Evolutionary conservation across 1,284 basidiomycete genomes (phyloP), one percentile per base, ranked within the genome.

Genomic region (Trametes sp.): DNA sequence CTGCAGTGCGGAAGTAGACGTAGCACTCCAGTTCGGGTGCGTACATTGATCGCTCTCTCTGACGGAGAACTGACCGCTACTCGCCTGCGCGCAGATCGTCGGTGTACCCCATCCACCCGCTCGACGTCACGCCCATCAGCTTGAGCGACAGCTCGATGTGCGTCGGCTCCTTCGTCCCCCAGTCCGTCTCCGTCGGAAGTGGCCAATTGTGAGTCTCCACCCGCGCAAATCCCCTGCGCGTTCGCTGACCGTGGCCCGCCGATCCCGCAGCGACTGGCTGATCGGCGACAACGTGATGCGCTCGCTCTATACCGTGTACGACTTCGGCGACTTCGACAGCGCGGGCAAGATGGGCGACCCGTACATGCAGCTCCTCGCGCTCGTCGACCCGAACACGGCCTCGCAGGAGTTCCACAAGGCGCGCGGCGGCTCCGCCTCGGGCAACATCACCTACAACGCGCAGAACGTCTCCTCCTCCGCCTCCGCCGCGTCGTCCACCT

Each of bases 261-360:
- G 7, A 9, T 13, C 11, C 14, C 61, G 26, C 64, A 92, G 90
- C 71, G 91, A 93, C 72, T 90, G 89, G 87, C 80, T 95, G 57
- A 76, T 95, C 50, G 94, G 94, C 35, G 92, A 91, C 75, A 92
- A 90, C 70, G 83, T 93, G 73, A 82, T 94, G 62, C 91, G 94
- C 58, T 93, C 93, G 9, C 78, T 93, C 44, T 95, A 95, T 77
- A 86, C 92, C 16, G 79, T 95, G 57, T 96, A 95, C 74, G 90
- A 95, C 75, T 94, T 93, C 72, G 94, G 94, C 24, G 90, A 94
- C 76, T 93, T 87, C 69, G 84, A 88, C 70, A 74, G 80, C 13
- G 77, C 81, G 5, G 84, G 84, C 41, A 76, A 81, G 23, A 87
- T 88, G 86, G 90, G 89, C 48, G 76, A 87, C 70, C 92, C 92